Conservation (phyloP, 106 monocot species). For the Acorus gramineus region DNA sequence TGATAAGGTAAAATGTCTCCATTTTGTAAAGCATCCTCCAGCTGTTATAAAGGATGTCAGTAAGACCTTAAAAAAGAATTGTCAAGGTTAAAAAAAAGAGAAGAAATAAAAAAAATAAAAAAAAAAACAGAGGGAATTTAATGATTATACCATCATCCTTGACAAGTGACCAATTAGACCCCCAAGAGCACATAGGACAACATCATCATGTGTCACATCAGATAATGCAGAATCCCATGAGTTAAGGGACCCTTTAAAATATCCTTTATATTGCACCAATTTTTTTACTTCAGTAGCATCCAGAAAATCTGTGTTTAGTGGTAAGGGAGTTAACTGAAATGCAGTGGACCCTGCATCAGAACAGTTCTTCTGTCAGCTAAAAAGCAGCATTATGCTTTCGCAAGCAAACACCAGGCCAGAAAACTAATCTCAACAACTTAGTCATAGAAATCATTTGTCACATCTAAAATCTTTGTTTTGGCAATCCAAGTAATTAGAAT, state of each 20-base stretch:
- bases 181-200: constrained; percentile 57
- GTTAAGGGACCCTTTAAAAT: constrained; percentile 44
- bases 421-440: too few species aligned
- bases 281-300: constrained; percentile 56
- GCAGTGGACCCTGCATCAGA: constrained; percentile 38
- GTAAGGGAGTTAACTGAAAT: constrained; percentile 57
- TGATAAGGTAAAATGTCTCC: constrained; percentile 89
- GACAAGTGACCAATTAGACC: constrained; percentile 54
- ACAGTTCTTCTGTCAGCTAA: neutral
- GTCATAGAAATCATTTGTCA: too few species aligned
- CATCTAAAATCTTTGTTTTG: too few species aligned
- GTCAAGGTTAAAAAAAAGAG: neutral
- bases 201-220: constrained; percentile 28
- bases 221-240: constrained; percentile 49
- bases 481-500: too few species aligned
- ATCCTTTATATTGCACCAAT: constrained; percentile 47
- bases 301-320: constrained; percentile 22
- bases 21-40: constrained; percentile 69
- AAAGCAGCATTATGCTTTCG: too few species aligned
- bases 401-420: too few species aligned
- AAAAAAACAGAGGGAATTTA: neutral
- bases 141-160: constrained; percentile 50
- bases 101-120: neutral
- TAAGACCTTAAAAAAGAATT: neutral
- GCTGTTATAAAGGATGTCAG: constrained; percentile 29